Evolutionary conservation across 2,329 filamentous ascomycete genomes (phyloP).

Genomic region (Phaeosphaeria sp.): DNA sequence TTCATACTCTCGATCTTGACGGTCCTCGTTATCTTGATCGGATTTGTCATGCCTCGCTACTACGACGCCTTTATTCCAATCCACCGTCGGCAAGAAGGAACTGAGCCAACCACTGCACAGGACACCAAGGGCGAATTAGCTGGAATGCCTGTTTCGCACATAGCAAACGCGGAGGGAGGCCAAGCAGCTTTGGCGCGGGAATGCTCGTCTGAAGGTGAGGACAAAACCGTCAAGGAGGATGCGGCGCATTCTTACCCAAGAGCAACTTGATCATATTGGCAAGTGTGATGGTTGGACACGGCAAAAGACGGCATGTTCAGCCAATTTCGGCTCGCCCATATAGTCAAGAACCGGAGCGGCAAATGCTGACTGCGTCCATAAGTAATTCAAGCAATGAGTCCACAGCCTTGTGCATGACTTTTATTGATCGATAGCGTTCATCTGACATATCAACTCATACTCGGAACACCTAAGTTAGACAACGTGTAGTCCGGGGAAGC

Average conservation of each 20-base stretch:
- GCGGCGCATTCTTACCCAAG: neutral
- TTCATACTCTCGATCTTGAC: conserved; percentile 41
- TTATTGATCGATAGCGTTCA: neutral
- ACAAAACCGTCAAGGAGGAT: conserved; percentile 9
- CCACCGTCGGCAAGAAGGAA: conserved; percentile 55
- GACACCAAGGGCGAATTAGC: conserved; percentile 34
- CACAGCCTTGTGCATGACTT: neutral
- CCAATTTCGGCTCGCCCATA: neutral
- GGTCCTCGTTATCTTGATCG: conserved; percentile 56
- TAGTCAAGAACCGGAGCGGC: neutral
- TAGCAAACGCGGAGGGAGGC: conserved; percentile 14
- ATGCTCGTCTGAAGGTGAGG: conserved; percentile 10
- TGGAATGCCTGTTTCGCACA: conserved; percentile 20
- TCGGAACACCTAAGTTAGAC: neutral
- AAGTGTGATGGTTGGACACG: neutral
- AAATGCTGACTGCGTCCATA: neutral
- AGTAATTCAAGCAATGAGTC: neutral
- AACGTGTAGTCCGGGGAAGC: conserved; percentile 7
- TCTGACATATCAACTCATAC: neutral
- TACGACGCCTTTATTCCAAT: conserved; percentile 61
- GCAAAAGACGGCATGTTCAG: neutral
- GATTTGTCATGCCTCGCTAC: conserved; percentile 61
- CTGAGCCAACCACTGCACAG: conserved; percentile 39
- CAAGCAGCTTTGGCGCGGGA: conserved; percentile 4
- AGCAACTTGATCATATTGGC: neutral